phyloP scores from a whole-genome alignment of 225 moss, liverwort and hornwort genomes.

The Sphagnum contortum region DNA sequence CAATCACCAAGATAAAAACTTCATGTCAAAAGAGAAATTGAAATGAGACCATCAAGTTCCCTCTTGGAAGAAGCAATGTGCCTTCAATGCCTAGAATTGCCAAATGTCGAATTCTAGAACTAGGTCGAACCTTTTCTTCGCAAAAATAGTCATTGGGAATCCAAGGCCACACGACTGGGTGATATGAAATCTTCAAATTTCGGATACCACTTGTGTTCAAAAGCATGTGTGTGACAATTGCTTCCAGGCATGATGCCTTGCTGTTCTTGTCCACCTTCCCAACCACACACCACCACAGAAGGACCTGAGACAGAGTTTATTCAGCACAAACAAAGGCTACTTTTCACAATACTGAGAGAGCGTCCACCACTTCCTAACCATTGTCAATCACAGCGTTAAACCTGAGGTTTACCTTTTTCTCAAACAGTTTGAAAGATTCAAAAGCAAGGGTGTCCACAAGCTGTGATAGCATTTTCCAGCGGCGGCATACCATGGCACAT shows the following conservation, averaged over 20 bases:
- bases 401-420: constrained; percentile 27
- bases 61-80: too few species aligned
- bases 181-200: constrained; percentile 51
- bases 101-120: too few species aligned
- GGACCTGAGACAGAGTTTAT: too few species aligned
- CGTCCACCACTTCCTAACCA: too few species aligned
- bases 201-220: constrained; percentile 49
- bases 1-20: too few species aligned
- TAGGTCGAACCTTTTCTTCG: constrained; percentile 35
- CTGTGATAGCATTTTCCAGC: constrained; percentile 43
- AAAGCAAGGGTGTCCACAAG: constrained; percentile 60
- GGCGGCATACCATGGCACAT: constrained; percentile 47
- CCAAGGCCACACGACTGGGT: constrained; percentile 68
- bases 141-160: constrained; percentile 49
- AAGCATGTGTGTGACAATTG: constrained; percentile 51
- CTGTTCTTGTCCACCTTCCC: constrained; percentile 49
- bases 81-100: too few species aligned
- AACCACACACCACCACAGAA: not conserved
- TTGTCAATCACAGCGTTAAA: too few species aligned
- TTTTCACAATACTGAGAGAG: too few species aligned
- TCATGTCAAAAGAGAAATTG: not conserved
- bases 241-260: constrained; percentile 54
- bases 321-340: too few species aligned
- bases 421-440: constrained; percentile 54
- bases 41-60: too few species aligned